Percentiles rank a stretch among this genome's conserved stretches.
Conservation (phyloP, 2,329 filamentous ascomycete species). For the Aureobasidium leucospermi region DNA sequence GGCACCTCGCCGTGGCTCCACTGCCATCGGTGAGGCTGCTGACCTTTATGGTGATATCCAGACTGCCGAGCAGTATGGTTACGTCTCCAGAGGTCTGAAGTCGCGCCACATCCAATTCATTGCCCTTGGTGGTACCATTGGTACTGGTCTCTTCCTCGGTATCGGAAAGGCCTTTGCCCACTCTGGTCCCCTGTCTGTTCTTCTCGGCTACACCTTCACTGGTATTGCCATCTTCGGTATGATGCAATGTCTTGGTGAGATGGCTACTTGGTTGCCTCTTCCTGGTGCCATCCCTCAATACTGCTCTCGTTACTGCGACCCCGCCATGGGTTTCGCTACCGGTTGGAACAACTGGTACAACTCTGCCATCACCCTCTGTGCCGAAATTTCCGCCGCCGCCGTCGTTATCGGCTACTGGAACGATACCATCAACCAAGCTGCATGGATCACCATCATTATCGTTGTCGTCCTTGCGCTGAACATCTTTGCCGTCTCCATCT, state of each 20-base stretch:
- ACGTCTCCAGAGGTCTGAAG: slow-evolving; percentile 45
- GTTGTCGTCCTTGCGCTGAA: slow-evolving; percentile 56
- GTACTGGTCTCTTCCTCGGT: slow-evolving; percentile 17
- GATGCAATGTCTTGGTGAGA: slow-evolving; percentile 37
- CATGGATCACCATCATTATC: slow-evolving; percentile 52
- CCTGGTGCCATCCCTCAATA: slow-evolving; percentile 20
- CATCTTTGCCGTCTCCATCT: slow-evolving; percentile 46
- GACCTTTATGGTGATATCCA: slow-evolving; percentile 47
- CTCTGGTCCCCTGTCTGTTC: slow-evolving; percentile 10
- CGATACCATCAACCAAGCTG: slow-evolving; percentile 23
- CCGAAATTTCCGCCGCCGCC: slow-evolving; percentile 59
- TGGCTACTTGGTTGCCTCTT: slow-evolving; percentile 35
- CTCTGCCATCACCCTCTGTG: slow-evolving; percentile 40
- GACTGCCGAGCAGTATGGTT: slow-evolving; percentile 45
- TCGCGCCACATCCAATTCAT: slow-evolving; percentile 54
- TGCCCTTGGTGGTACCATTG: slow-evolving; percentile 51
- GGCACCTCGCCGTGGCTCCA: slow-evolving; percentile 14
- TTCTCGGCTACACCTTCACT: slow-evolving; percentile 14
- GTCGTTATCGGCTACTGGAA: slow-evolving; percentile 57
- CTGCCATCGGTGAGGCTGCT: slow-evolving; percentile 38
- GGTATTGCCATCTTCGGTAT: slow-evolving; percentile 29
- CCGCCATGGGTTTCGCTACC: slow-evolving; percentile 28
- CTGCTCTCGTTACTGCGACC: slow-evolving; percentile 19
- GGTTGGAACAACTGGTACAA: slow-evolving; percentile 44
- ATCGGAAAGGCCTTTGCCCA: slow-evolving; percentile 17